Conservation (phyloP, 306 rosid species). For the Casuarina glauca region DNA sequence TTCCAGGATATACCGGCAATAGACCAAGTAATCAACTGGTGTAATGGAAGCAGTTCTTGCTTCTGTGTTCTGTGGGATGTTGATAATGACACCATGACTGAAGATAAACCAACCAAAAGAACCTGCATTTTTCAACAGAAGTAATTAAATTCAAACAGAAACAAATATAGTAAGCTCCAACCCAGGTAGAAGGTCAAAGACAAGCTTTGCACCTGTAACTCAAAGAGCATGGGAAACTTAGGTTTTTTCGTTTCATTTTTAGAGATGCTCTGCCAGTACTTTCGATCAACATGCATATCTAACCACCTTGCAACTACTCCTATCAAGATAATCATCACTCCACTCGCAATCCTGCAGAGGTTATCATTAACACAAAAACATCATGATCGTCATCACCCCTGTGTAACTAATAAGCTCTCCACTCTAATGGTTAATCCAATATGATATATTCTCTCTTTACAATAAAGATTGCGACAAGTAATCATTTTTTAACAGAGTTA, state of each 20-base stretch:
- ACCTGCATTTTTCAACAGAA: slow-evolving; percentile 40
- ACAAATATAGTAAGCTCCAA: slow-evolving; percentile 24
- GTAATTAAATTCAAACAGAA: slow-evolving; percentile 10
- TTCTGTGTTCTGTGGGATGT: slow-evolving; percentile 78
- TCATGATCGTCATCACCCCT: not conserved
- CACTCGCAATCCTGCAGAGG: slow-evolving; percentile 72
- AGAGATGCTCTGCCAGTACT: slow-evolving; percentile 67
- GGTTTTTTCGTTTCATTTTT: slow-evolving; percentile 45
- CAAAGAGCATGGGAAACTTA: slow-evolving; percentile 61
- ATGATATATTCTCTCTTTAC: not conserved
- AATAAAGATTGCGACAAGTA: not conserved
- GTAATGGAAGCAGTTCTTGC: slow-evolving; percentile 60
- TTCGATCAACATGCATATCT: slow-evolving; percentile 56
- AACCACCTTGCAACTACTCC: slow-evolving; percentile 74
- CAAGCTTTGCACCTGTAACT: slow-evolving; percentile 56
- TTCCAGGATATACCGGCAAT: slow-evolving; percentile 63
- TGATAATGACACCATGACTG: slow-evolving; percentile 76
- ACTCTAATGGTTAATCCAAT: not conserved
- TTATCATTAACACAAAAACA: slow-evolving; percentile 7
- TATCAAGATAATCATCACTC: slow-evolving; percentile 64
- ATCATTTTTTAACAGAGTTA: not conserved
- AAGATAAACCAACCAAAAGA: slow-evolving; percentile 75
- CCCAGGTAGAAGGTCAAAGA: slow-evolving; percentile 12
- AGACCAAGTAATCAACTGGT: slow-evolving; percentile 75
- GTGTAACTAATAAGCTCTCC: slow-evolving; percentile 2